Evolutionary conservation across 306 rosid species (phyloP).

Genomic region (Ochetophila trinervis): DNA sequence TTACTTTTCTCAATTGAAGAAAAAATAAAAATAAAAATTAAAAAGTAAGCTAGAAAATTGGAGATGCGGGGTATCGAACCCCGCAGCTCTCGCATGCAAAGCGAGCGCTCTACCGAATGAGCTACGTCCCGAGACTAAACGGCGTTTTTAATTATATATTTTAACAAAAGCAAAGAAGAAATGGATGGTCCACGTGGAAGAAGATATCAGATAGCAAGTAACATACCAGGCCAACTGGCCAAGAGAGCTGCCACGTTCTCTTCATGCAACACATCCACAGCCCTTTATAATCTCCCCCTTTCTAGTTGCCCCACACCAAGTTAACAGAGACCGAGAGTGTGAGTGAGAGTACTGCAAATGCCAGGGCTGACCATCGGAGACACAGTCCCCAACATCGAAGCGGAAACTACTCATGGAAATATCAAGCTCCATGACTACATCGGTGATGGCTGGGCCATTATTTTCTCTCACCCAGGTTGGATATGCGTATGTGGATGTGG

Average conservation of each 20-base stretch:
- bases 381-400: slow-evolving; percentile 63
- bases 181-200: slow-evolving; percentile 15
- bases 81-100: slow-evolving; percentile 37
- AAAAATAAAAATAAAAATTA: no score
- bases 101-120: slow-evolving; percentile 42
- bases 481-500: no score
- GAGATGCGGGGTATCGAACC: slow-evolving; percentile 40
- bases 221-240: slow-evolving; percentile 27
- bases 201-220: neutral
- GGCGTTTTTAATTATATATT: no score
- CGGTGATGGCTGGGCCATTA: slow-evolving; percentile 52
- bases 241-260: slow-evolving; percentile 59
- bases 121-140: slow-evolving; percentile 41
- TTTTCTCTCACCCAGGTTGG: slow-evolving; percentile 84
- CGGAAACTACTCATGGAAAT: slow-evolving; percentile 68
- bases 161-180: no score
- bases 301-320: no score
- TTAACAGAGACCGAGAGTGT: no score
- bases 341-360: slow-evolving; percentile 30
- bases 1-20: no score
- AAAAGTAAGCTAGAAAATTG: no score
- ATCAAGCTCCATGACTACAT: slow-evolving; percentile 54
- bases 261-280: slow-evolving; percentile 47
- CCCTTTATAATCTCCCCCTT: slow-evolving; percentile 18
- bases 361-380: slow-evolving; percentile 88